Conservation (phyloP, 139 green algal genomes). For the Coccomyxa sp. region DNA sequence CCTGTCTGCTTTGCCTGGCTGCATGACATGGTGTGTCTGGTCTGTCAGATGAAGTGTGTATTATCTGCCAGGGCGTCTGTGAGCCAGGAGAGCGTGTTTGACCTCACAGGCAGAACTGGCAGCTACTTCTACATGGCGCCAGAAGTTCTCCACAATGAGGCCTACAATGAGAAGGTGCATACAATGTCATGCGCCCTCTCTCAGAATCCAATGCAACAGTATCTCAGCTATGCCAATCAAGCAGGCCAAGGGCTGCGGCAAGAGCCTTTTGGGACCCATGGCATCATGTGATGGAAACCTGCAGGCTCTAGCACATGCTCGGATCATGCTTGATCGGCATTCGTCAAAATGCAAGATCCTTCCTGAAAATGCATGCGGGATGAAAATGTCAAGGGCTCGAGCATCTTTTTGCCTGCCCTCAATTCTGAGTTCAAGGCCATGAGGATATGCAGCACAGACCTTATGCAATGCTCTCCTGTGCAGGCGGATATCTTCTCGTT, state of each 20-base stretch:
- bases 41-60: not conserved
- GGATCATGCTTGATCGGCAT: not conserved
- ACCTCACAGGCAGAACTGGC: constrained; percentile 20
- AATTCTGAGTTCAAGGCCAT: too few relatives aligned
- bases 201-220: too few relatives aligned
- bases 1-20: not conserved
- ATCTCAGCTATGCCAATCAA: too few relatives aligned
- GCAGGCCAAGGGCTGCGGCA: not conserved
- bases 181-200: not conserved
- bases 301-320: not conserved
- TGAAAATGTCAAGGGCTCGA: too few relatives aligned
- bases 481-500: constrained; percentile 2
- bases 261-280: not conserved
- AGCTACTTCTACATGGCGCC: constrained; percentile 27
- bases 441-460: too few relatives aligned
- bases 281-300: too few relatives aligned
- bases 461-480: too few relatives aligned
- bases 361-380: not conserved
- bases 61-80: not conserved
- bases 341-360: not conserved
- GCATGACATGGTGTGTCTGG: not conserved
- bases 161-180: constrained; percentile 27
- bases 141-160: constrained; percentile 8
- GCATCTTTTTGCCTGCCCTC: too few relatives aligned
- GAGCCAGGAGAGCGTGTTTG: not conserved